A percentile compares a stretch with the other conserved stretches of the same genome.
Conservation (phyloP, 805 yeast genomes). For the Suhomyces prunicola region DNA sequence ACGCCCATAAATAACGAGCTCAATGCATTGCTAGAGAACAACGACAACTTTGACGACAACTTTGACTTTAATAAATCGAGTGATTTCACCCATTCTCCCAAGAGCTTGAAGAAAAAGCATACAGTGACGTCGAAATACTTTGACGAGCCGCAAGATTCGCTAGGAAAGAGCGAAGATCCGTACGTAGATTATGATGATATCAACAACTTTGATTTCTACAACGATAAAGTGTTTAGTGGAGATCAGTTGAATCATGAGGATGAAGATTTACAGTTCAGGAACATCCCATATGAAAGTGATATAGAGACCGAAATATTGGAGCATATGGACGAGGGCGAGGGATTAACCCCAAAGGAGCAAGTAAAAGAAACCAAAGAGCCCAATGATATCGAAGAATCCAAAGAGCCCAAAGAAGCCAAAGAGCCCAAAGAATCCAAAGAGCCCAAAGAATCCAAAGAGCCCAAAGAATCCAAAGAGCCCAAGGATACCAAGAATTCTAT, state of each 20-base stretch:
- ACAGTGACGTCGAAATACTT: conserved; percentile 8
- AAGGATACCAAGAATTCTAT: too few relatives aligned
- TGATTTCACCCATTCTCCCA: not conserved
- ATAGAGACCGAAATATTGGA: conserved; percentile 24
- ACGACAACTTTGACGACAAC: conserved; percentile 10
- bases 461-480: not conserved
- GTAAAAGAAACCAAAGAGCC: not conserved
- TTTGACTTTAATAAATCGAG: conserved; percentile 10
- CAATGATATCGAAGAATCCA: too few relatives aligned
- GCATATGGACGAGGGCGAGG: not conserved
- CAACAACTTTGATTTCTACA: conserved; percentile 3
- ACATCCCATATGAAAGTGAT: conserved; percentile 18
- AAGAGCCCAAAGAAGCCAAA: not conserved
- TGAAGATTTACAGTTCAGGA: not conserved
- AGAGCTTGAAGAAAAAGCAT: conserved; percentile 3
- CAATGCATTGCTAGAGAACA: conserved; percentile 15
- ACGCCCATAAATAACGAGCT: conserved; percentile 11
- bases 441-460: not conserved
- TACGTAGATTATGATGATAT: conserved; percentile 4
- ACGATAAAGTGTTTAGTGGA: conserved; percentile 4
- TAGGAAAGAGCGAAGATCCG: not conserved
- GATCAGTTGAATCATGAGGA: conserved; percentile 1
- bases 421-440: not conserved
- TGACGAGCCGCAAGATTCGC: not conserved
- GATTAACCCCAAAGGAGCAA: not conserved